Conservation (phyloP, 2,329 filamentous ascomycete species). For the Fusarium tanahbumbuense region DNA sequence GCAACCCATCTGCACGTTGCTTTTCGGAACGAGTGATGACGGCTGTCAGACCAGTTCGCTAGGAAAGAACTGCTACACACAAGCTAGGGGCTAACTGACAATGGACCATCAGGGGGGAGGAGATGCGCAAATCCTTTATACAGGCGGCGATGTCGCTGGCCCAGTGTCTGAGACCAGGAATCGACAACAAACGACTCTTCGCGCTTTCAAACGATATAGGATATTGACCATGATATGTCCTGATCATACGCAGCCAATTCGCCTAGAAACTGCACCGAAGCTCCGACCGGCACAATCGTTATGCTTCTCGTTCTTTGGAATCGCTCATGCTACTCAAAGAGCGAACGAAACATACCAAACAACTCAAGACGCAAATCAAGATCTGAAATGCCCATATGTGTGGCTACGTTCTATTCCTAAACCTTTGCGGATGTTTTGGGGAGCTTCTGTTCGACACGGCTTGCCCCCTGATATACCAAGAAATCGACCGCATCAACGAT, state of each 20-base stretch:
- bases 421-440: slow-evolving; percentile 46
- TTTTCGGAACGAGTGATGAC: slow-evolving; percentile 38
- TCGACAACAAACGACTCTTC: slow-evolving; percentile 10
- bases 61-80: slow-evolving; percentile 34
- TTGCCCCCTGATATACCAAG: slow-evolving; percentile 40
- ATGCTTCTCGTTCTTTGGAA: slow-evolving; percentile 21
- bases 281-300: slow-evolving; percentile 11
- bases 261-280: background rate
- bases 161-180: background rate
- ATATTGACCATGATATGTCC: slow-evolving; percentile 32
- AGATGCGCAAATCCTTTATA: slow-evolving; percentile 17
- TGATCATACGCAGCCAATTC: slow-evolving; percentile 3
- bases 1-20: slow-evolving; percentile 35
- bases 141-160: slow-evolving; percentile 1
- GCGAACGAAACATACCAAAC: slow-evolving; percentile 19
- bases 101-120: slow-evolving; percentile 17
- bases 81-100: background rate
- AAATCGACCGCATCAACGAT: slow-evolving; percentile 48
- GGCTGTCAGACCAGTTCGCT: slow-evolving; percentile 35
- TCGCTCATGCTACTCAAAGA: slow-evolving; percentile 21
- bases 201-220: slow-evolving; percentile 1
- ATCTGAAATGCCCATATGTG: slow-evolving; percentile 43
- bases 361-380: slow-evolving; percentile 9
- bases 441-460: slow-evolving; percentile 40
- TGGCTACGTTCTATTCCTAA: slow-evolving; percentile 44